Percentiles rank a stretch among this genome's conserved stretches.
Evolutionary conservation across 2,329 filamentous ascomycete genomes (phyloP).

Genomic region (Stromatinia cepivora): DNA sequence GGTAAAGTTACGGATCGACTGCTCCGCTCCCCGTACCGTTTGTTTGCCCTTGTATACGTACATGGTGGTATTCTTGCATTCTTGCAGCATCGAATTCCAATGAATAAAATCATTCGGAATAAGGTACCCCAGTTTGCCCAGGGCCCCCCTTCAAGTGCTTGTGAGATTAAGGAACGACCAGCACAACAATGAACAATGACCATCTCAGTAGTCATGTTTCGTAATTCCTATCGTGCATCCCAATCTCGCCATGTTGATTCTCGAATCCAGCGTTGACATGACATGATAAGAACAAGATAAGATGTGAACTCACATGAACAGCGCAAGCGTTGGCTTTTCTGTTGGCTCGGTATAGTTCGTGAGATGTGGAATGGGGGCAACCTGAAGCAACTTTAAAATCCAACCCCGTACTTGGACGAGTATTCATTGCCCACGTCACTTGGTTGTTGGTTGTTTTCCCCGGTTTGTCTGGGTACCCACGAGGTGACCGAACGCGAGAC

Average conservation of each 20-base stretch:
- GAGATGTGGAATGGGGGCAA: neutral
- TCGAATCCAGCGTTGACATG: slow-evolving; percentile 11
- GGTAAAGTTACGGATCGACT: neutral
- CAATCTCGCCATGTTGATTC: neutral
- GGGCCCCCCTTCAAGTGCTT: neutral
- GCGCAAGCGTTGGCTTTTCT: slow-evolving; percentile 2
- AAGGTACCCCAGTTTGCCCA: neutral
- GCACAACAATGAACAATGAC: neutral
- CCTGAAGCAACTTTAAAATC: neutral
- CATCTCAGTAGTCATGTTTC: slow-evolving; percentile 1
- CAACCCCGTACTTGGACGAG: slow-evolving; percentile 8
- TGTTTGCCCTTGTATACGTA: neutral
- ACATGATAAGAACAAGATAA: slow-evolving; percentile 9
- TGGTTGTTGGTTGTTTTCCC: slow-evolving; percentile 5
- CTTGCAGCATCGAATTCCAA: neutral
- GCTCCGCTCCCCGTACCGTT: slow-evolving; percentile 13
- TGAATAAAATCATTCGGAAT: neutral
- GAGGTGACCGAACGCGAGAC: neutral
- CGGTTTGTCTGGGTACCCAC: slow-evolving; percentile 3
- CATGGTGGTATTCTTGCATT: neutral
- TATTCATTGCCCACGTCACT: slow-evolving; percentile 9
- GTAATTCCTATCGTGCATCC: neutral
- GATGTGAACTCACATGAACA: slow-evolving; percentile 10
- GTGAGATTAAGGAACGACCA: slow-evolving; percentile 6
- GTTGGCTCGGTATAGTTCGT: slow-evolving; percentile 12